Conservation (phyloP, 306 rosid species). For the cucumber (Cucumis sativus) region DNA sequence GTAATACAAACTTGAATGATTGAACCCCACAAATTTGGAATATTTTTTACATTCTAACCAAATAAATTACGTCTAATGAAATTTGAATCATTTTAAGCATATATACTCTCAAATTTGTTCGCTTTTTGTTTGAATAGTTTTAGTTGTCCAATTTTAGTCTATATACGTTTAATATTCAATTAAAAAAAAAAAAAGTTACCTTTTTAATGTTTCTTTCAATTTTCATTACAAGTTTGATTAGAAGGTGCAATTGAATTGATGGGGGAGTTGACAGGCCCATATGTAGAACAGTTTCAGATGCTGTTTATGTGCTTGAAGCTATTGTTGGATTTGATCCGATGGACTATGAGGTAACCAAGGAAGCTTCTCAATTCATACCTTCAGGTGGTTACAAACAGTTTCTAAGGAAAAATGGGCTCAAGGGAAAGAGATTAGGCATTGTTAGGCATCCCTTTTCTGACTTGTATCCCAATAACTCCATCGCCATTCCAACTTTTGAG, state of each 20-base stretch:
- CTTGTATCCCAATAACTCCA: slow-evolving; percentile 22
- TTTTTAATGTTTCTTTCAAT: too few species aligned
- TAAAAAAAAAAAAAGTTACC: too few species aligned
- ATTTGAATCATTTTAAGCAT: too few species aligned
- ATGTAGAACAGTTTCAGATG: slow-evolving; percentile 66
- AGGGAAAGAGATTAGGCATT: slow-evolving; percentile 57
- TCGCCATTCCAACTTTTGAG: slow-evolving; percentile 32
- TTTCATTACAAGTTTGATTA: too few species aligned
- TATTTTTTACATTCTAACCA: too few species aligned
- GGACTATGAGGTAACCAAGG: slow-evolving; percentile 39
- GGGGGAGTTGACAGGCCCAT: slow-evolving; percentile 34
- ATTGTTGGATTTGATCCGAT: slow-evolving; percentile 50
- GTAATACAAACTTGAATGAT: slow-evolving; percentile 7
- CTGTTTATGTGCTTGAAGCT: slow-evolving; percentile 54
- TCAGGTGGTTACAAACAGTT: slow-evolving; percentile 45
- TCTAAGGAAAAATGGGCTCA: slow-evolving; percentile 34
- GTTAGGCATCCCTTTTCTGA: slow-evolving; percentile 34
- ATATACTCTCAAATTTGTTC: too few species aligned
- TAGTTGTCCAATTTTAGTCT: too few species aligned
- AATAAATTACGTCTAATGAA: too few species aligned
- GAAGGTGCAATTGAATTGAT: too few species aligned
- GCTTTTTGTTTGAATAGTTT: too few species aligned
- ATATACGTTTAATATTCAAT: too few species aligned
- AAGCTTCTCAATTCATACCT: slow-evolving; percentile 37
- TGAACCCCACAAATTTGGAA: not conserved